phyloP scores from a whole-genome alignment of 108 stramenopile genomes.

The Skeletonema menzelii region DNA sequence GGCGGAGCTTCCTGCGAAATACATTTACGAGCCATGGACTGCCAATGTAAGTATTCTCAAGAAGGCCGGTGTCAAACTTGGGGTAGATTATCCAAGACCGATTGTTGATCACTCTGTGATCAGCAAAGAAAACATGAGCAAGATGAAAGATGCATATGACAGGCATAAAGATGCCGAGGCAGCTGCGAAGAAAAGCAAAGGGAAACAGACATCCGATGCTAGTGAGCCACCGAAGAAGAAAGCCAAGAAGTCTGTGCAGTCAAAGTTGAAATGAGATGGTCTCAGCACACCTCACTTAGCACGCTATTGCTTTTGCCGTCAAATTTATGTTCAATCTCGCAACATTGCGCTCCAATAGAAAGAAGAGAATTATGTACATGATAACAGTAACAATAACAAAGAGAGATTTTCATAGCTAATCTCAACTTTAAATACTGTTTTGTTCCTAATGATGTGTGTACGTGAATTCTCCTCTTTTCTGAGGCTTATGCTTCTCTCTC shows the following conservation, averaged over 20 bases:
- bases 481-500: not conserved
- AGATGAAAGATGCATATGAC: constrained; percentile 90
- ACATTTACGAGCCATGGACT: constrained; percentile 98
- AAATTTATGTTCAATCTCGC: not conserved
- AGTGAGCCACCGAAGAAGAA: constrained; percentile 35
- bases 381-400: not conserved
- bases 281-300: not conserved
- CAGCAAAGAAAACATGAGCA: constrained; percentile 90
- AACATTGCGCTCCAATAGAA: not conserved
- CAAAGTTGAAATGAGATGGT: constrained; percentile 32
- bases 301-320: not conserved
- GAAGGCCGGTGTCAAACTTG: constrained; percentile 71
- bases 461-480: not conserved
- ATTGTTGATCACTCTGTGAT: constrained; percentile 85
- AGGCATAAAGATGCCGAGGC: constrained; percentile 48
- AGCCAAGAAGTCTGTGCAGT: constrained; percentile 30
- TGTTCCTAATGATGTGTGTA: not conserved
- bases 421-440: not conserved
- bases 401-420: not conserved
- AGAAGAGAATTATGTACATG: not conserved
- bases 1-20: constrained; percentile 80
- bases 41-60: constrained; percentile 79
- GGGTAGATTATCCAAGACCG: constrained; percentile 87
- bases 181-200: constrained; percentile 13
- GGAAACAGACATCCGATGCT: constrained; percentile 2